These are phyloP conservation scores for Aspergillus egyptiacus DNA, from an alignment of 495 filamentous ascomycete genomes.

Conservation along the genomic window DNA sequence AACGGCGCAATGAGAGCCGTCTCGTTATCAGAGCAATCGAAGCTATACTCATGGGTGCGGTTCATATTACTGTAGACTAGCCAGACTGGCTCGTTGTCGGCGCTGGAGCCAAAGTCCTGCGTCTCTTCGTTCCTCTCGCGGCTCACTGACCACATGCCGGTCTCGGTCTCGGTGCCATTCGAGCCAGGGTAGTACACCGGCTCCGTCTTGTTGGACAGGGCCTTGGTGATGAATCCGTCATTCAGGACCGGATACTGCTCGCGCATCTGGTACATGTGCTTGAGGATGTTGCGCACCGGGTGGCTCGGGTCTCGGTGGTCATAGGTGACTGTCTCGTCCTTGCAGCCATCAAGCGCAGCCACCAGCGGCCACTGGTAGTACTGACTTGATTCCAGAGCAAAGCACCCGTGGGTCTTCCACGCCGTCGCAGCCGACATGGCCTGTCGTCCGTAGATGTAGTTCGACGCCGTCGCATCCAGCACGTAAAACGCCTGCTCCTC, in stretches of 20 bases:
- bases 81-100: slow-evolving; percentile 55
- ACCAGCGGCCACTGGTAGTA: slow-evolving; percentile 56
- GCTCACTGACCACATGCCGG: slow-evolving; percentile 60
- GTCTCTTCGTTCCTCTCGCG: slow-evolving; percentile 44
- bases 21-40: slow-evolving; percentile 48
- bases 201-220: slow-evolving; percentile 53
- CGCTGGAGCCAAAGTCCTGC: slow-evolving; percentile 44
- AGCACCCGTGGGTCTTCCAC: slow-evolving; percentile 67
- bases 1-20: slow-evolving; percentile 54
- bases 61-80: slow-evolving; percentile 60
- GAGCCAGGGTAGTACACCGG: slow-evolving; percentile 48
- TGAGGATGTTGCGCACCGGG: slow-evolving; percentile 59
- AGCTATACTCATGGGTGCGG: slow-evolving; percentile 46
- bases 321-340: slow-evolving; percentile 50
- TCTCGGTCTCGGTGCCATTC: slow-evolving; percentile 48
- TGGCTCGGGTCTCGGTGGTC: slow-evolving; percentile 69
- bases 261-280: slow-evolving; percentile 60
- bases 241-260: slow-evolving; percentile 54
- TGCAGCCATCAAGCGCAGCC: slow-evolving; percentile 49
- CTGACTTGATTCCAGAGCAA: slow-evolving; percentile 47
- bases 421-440: slow-evolving; percentile 59
- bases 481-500: slow-evolving; percentile 67
- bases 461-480: slow-evolving; percentile 58
- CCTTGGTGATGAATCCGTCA: slow-evolving; percentile 52
- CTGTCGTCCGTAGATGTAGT: slow-evolving; percentile 66